A percentile compares a stretch with the other conserved stretches of the same genome.
Evolutionary conservation across 257 asterid genomes (phyloP).

Genomic region (Solanum ossicruentum): DNA sequence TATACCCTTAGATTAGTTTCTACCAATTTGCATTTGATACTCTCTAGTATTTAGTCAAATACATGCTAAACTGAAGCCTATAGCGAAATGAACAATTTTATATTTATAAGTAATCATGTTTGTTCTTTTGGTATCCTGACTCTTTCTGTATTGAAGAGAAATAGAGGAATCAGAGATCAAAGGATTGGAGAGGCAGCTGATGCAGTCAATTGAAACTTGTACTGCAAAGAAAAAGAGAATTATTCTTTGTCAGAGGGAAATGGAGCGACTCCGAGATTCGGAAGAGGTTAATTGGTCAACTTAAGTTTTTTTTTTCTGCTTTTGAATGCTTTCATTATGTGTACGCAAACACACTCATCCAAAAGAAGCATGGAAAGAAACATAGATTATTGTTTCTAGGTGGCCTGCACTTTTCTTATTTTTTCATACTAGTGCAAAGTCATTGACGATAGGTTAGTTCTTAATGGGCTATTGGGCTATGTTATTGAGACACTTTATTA

Average conservation of each 20-base stretch:
- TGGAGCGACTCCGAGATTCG: conserved; percentile 78
- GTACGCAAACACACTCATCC: too few relatives aligned
- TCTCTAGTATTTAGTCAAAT: neutral
- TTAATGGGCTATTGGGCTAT: neutral
- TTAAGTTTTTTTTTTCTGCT: neutral
- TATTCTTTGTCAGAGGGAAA: conserved; percentile 73
- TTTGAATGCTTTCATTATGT: neutral
- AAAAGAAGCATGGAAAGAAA: neutral
- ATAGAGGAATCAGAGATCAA: conserved; percentile 92
- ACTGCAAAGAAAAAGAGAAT: conserved; percentile 88
- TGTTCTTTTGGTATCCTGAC: conserved; percentile 1
- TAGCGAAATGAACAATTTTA: neutral
- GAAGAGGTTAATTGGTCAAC: conserved; percentile 55
- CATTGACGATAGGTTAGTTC: neutral
- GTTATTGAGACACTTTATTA: neutral
- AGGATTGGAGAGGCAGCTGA: conserved; percentile 84
- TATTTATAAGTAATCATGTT: neutral
- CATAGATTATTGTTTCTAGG: neutral
- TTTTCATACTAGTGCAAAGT: neutral
- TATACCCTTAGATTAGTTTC: neutral
- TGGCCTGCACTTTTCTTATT: neutral
- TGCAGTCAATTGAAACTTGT: conserved; percentile 97
- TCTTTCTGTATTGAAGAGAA: conserved; percentile 41
- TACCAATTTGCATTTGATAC: neutral
- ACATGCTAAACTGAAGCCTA: neutral